phyloP scores from a whole-genome alignment of 352 stramenopile genomes.

The Phytophthora meadii region DNA sequence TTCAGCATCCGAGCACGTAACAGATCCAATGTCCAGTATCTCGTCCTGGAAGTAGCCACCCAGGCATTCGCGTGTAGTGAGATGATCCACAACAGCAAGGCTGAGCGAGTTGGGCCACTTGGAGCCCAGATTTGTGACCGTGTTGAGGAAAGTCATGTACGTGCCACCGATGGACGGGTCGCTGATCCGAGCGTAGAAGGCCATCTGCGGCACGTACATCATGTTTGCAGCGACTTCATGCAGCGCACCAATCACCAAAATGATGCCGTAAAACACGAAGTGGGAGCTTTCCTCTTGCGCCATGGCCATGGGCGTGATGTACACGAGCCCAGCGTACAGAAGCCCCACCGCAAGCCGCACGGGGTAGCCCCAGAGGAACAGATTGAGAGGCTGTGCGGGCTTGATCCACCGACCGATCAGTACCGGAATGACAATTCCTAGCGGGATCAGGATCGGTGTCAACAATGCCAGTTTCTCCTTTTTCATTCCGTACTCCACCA shows the following conservation, averaged over 20 bases:
- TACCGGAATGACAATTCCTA: slow-evolving; percentile 90
- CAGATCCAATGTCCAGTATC: slow-evolving; percentile 75
- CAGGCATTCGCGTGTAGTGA: slow-evolving; percentile 83
- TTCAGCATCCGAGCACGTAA: slow-evolving; percentile 80
- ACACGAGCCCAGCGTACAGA: slow-evolving; percentile 85
- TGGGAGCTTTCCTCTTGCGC: slow-evolving; percentile 77
- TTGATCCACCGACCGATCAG: slow-evolving; percentile 82
- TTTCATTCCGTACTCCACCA: slow-evolving; percentile 91
- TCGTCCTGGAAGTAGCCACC: slow-evolving; percentile 73
- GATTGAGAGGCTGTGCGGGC: slow-evolving; percentile 68
- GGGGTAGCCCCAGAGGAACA: slow-evolving; percentile 87
- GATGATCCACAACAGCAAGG: slow-evolving; percentile 80
- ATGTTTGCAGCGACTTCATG: slow-evolving; percentile 91
- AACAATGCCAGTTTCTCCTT: slow-evolving; percentile 93
- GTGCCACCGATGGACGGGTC: slow-evolving; percentile 98
- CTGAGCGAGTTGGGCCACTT: slow-evolving; percentile 94
- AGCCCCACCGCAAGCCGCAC: slow-evolving; percentile 85
- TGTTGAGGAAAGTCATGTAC: slow-evolving; percentile 99
- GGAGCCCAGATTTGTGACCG: slow-evolving; percentile 97
- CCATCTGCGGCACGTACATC: slow-evolving; percentile 97
- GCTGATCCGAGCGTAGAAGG: slow-evolving; percentile 97
- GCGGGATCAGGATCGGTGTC: slow-evolving; percentile 85
- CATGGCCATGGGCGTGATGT: slow-evolving; percentile 83
- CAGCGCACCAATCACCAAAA: slow-evolving; percentile 70
- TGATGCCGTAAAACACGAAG: slow-evolving; percentile 81